phyloP scores from a whole-genome alignment of 140 eudicot species.

The Erigeron philadelphicus region DNA sequence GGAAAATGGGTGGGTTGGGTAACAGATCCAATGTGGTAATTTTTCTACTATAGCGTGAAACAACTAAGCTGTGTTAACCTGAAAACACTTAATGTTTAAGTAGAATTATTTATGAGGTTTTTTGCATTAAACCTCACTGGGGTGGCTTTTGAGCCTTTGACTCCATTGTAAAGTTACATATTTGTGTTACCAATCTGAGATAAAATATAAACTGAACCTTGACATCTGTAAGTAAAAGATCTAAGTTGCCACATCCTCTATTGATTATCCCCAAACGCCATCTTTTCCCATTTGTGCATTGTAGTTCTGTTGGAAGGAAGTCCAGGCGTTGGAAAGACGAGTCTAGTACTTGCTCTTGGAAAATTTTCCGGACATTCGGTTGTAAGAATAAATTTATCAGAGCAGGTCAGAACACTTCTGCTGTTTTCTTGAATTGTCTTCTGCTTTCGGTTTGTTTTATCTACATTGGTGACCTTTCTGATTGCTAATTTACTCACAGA shows the following conservation, averaged over 20 bases:
- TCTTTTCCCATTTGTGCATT: slow-evolving; percentile 18
- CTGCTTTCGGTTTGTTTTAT: not conserved
- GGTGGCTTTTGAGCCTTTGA: not conserved
- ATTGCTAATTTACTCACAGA: slow-evolving; percentile 40
- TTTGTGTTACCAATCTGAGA: not conserved
- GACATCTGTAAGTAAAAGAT: not conserved
- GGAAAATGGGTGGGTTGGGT: not conserved
- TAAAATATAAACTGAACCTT: not conserved
- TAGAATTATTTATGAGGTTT: not conserved
- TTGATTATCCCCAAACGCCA: not conserved
- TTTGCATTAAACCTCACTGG: not conserved
- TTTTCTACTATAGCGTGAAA: not conserved
- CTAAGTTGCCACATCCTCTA: not conserved
- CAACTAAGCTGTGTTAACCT: not conserved
- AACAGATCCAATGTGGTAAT: not conserved
- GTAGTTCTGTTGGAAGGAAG: slow-evolving; percentile 93
- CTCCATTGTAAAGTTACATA: not conserved
- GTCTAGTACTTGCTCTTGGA: slow-evolving; percentile 76
- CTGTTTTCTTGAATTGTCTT: not conserved
- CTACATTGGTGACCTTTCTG: slow-evolving; percentile 9
- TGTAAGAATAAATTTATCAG: slow-evolving; percentile 91
- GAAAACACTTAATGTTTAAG: not conserved
- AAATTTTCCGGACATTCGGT: slow-evolving; percentile 87
- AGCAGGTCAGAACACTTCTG: slow-evolving; percentile 52
- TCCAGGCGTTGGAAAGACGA: slow-evolving; percentile 99